Evolutionary conservation across 2,329 filamentous ascomycete species (phyloP).

Genomic region (Escovopsis sp.): DNA sequence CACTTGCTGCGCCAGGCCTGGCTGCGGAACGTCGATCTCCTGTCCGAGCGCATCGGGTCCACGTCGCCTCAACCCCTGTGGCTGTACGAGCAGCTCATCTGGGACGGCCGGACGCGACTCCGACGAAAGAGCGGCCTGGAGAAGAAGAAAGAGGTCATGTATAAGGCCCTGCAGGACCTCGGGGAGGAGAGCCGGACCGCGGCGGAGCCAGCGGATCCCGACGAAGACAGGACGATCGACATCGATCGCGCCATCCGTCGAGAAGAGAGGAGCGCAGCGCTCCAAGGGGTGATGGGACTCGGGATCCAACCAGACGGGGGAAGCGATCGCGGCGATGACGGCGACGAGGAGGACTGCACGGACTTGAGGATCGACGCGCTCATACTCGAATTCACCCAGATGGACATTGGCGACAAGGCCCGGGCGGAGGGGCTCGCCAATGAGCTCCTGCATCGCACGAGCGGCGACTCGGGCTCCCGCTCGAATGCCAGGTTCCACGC

Average conservation of each 20-base stretch:
- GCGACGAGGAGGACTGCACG: slow-evolving; percentile 10
- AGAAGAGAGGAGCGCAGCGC: not conserved
- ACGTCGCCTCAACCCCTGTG: slow-evolving; percentile 18
- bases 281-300: no score
- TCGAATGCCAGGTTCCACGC: slow-evolving; percentile 22
- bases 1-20: slow-evolving; percentile 21
- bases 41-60: slow-evolving; percentile 17
- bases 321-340: not conserved
- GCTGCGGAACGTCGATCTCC: slow-evolving; percentile 22
- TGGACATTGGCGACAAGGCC: slow-evolving; percentile 20
- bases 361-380: slow-evolving; percentile 19
- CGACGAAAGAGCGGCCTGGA: slow-evolving; percentile 18
- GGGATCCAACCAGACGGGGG: no score
- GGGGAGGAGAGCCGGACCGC: no score
- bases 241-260: slow-evolving; percentile 2
- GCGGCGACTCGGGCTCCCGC: slow-evolving; percentile 9
- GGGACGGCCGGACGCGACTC: slow-evolving; percentile 22
- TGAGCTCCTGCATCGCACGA: slow-evolving; percentile 15
- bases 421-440: slow-evolving; percentile 18
- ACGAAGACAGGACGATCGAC: not conserved
- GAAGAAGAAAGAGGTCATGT: slow-evolving; percentile 15
- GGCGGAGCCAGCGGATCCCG: no score
- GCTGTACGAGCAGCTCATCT: slow-evolving; percentile 25
- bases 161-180: slow-evolving; percentile 16
- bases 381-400: slow-evolving; percentile 23